Evolutionary conservation across 257 asterid species (phyloP), one percentile per base, ranked within the genome.

Genomic region (Euphrasia confusa): DNA sequence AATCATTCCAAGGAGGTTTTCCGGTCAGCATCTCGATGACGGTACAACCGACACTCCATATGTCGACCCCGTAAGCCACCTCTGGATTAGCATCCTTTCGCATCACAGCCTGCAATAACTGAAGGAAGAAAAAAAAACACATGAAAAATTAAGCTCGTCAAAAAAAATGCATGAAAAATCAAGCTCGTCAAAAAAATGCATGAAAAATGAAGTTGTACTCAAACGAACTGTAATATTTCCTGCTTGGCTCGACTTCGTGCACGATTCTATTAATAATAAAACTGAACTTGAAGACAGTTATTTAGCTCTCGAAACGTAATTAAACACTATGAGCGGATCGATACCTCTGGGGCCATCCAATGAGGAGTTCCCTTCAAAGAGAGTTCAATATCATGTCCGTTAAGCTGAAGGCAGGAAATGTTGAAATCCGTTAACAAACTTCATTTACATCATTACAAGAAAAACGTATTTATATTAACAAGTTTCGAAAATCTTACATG

Each of bases 321-420:
- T 9, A 1, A n/a, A 48, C 54, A 15, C 26, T 48, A 48, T 15
- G 26, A n/a, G 54, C 26, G n/a, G 24, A 21, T 21, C 7, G 42
- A 65, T 77, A 89, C 97, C 96, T 90, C 97, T 6, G 97, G 97
- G 58, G 96, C 96, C 95, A 90, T 81, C 97, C 97, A 90, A 62
- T 84, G 88, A 54, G 60, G 60, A 4, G 60, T 54, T 3, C 60
- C 60, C 60, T 24, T 54, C 60, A 54, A 26, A 26, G 60, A 54
- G 60, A 54, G 60, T 10, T 54, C 39, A 54, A 54, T 26, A 26
- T 54, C 60, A 26, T 54, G 37, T 54, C 60, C 60, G 2, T 24
- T 26, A 10, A 54, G 60, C 60, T 54, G 60, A 33, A 54, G n/a
- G 14, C 59, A 54, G 12, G 15, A 54, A 21, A 21, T 54, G 15